Percentiles rank a stretch among this genome's conserved stretches.
Conservation (phyloP, 2,329 filamentous ascomycete genomes). For the Fusarium brevicatenulatum region DNA sequence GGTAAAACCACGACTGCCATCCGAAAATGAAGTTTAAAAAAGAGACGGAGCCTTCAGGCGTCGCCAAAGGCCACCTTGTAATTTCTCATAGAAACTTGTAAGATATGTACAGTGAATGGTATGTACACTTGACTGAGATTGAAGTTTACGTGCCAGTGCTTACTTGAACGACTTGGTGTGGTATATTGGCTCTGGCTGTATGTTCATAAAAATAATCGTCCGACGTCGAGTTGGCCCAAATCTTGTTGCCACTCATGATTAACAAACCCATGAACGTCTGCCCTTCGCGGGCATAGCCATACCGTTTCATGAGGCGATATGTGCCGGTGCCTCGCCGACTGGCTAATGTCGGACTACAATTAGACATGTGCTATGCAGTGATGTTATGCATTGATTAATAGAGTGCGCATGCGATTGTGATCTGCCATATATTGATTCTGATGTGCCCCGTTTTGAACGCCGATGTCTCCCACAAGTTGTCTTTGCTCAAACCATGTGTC, state of each 20-base stretch:
- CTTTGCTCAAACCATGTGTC: conserved; percentile 52
- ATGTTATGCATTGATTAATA: background rate
- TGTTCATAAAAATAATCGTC: conserved; percentile 6
- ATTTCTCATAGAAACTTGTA: conserved; percentile 45
- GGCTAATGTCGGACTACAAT: background rate
- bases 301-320: background rate
- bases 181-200: background rate
- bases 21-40: background rate
- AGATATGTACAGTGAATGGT: conserved; percentile 51
- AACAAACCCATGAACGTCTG: background rate
- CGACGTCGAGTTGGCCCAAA: conserved; percentile 1
- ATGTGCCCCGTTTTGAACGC: conserved; percentile 12
- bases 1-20: conserved; percentile 64
- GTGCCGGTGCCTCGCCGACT: background rate
- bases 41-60: conserved; percentile 7
- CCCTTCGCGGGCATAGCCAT: background rate
- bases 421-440: conserved; percentile 17
- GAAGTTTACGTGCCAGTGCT: background rate
- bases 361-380: background rate
- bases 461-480: background rate
- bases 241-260: background rate
- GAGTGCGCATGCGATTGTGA: conserved; percentile 5
- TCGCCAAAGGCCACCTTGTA: conserved; percentile 23
- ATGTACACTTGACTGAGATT: conserved; percentile 40
- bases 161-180: background rate